Percentiles rank a stretch among this genome's conserved stretches.
phyloP scores from a whole-genome alignment of 2,329 filamentous ascomycete species.

The Fusarium sp. region DNA sequence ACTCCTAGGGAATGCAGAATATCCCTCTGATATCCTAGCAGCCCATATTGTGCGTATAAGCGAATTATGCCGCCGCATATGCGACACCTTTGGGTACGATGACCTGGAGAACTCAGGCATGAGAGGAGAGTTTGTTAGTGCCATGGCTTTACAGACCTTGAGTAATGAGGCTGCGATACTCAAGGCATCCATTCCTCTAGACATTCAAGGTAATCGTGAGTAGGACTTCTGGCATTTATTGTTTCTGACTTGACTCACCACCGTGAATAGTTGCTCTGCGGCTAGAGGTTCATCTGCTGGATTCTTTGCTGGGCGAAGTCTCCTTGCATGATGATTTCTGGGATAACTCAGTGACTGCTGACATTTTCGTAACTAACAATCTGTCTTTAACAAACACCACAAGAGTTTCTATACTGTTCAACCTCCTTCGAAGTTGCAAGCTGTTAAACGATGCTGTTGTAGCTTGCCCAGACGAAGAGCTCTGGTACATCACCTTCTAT shows the following conservation, averaged over 20 bases:
- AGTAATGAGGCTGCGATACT: slow-evolving; percentile 1
- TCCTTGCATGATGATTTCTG: slow-evolving; percentile 22
- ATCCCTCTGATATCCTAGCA: not conserved
- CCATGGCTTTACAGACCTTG: slow-evolving; percentile 16
- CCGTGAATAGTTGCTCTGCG: not conserved
- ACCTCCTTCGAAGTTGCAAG: slow-evolving; percentile 8
- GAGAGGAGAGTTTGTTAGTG: slow-evolving; percentile 16
- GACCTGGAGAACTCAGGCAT: slow-evolving; percentile 9
- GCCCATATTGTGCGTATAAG: not conserved
- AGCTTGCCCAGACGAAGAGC: not conserved
- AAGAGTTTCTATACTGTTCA: not conserved
- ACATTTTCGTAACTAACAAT: not conserved
- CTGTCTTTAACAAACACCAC: not conserved
- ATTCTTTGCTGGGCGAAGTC: slow-evolving; percentile 16
- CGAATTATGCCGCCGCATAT: slow-evolving; percentile 6
- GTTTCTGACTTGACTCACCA: no score
- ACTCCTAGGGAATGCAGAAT: not conserved
- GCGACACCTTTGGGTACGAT: slow-evolving; percentile 17
- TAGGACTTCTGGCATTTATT: rapidly evolving
- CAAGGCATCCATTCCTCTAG: not conserved
- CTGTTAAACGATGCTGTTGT: slow-evolving; percentile 3
- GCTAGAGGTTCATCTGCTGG: slow-evolving; percentile 8
- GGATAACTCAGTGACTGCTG: not conserved
- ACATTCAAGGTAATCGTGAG: not conserved
- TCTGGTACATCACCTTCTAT: slow-evolving; percentile 23